Evolutionary conservation across 257 asterid species (phyloP), one percentile per base, ranked within the genome.

Genomic region (Solanum etuberosum): DNA sequence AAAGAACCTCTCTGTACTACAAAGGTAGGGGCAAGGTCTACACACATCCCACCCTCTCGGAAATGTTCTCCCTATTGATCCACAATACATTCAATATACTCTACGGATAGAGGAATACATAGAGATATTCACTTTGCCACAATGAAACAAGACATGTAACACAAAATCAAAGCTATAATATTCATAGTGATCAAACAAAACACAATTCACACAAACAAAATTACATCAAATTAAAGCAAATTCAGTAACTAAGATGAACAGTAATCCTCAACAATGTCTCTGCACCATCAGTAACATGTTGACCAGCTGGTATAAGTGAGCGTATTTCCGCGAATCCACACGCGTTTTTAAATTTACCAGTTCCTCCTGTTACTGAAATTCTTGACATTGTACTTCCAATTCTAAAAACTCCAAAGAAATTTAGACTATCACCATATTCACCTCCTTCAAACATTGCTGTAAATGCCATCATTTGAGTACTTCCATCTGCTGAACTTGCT

Each of bases 371-470:
- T 31, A 92, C 84, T 1, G 94, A 90, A 32, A 92, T 87, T 9
- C 90, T 91, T 32, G 94, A 92, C 91, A 88, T 88, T 84, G 93
- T 85, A 35, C 94, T 91, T 71, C 92, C 93, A 7, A 92, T 91
- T 88, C 81, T 92, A 87, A 86, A 92, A 12, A 92, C 92, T 63
- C 94, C 94, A 46, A 90, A 92, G 27, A 92, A 89, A 89, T 91
- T 91, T 18, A 92, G 89, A 88, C 90, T 88, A 74, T 92, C 94
- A 32, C 94, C 94, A 23, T 88, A 92, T 86, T 92, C 94, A 6
- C 94, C 94, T 57, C 94, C 94, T 88, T 92, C 93, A 91, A 92
- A 87, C 94, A 92, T 59, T 34, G 92, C 91, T 4, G 93, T 92
- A 88, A 92, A 92, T 42, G 90, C 88, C 94, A 92, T 92, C 94